Percentiles rank a stretch among this genome's conserved stretches.
These are phyloP conservation scores for Datisca glomerata DNA, from an alignment of 306 rosid genomes.

Conservation along the genomic window DNA sequence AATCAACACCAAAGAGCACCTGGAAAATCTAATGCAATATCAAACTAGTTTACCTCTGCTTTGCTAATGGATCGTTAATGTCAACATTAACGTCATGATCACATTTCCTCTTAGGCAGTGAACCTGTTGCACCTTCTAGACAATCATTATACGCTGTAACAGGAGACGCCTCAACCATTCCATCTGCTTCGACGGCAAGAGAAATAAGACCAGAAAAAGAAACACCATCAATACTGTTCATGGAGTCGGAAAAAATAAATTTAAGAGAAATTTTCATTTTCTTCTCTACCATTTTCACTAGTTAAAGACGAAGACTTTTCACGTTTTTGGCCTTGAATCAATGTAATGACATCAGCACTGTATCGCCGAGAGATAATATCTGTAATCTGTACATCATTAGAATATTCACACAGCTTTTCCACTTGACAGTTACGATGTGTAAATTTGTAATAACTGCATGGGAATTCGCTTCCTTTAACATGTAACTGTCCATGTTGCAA, in stretches of 20 bases:
- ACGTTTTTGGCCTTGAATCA: constrained; percentile 46
- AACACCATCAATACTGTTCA: neutral
- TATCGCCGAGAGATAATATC: constrained; percentile 72
- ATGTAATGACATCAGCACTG: constrained; percentile 36
- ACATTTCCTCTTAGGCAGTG: constrained; percentile 25
- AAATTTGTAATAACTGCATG: constrained; percentile 91
- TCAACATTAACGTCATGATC: constrained; percentile 64
- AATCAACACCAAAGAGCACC: constrained; percentile 10
- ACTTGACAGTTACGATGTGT: constrained; percentile 92
- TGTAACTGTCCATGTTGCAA: constrained; percentile 80
- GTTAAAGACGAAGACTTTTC: constrained; percentile 45
- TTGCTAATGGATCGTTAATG: constrained; percentile 62
- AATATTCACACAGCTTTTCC: constrained; percentile 75
- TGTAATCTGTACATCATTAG: constrained; percentile 76
- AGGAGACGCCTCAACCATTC: constrained; percentile 43
- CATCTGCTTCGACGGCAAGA: constrained; percentile 39
- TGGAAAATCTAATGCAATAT: constrained; percentile 6
- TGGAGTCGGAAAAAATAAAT: neutral
- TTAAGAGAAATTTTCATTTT: constrained; percentile 4
- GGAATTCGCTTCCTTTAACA: constrained; percentile 90
- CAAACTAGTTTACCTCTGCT: constrained; percentile 46
- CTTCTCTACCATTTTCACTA: constrained; percentile 47
- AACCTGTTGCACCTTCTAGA: constrained; percentile 44
- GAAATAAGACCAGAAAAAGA: constrained; percentile 34
- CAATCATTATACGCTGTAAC: constrained; percentile 33